Base-by-base conservation (phyloP, 2,329 filamentous ascomycete species). In the Ceratocystis colombiana region DNA sequence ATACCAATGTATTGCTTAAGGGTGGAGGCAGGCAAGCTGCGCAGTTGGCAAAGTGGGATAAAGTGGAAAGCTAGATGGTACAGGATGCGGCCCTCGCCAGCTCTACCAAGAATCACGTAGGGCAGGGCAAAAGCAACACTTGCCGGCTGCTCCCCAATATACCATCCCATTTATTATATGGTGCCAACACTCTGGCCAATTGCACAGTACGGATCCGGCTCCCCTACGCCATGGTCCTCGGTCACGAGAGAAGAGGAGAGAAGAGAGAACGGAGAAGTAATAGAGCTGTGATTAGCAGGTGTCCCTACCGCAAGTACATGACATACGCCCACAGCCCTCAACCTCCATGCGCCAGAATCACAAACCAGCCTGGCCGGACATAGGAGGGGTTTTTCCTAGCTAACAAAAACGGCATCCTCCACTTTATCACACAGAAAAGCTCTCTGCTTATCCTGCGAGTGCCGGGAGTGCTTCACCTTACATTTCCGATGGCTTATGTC, bases 1-100 rank as follows among this genome's bases (percentile, higher is more conserved):
- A 59, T 59, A 33, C 7, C 55, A 59, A 59, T 59, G 33, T 59
- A 59, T 59, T 37, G 17, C 55, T n/a, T 37, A n/a, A 59, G 55
- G 25, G 55, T 37, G 55, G 15, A 33, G n/a, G 28, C 55, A 7
- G 3, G 10, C 10, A 41, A 41, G 25, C 7, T 59, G 12, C n/a
- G 22, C 12, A 59, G 25, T 37, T 59, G 5, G 25, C 25, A 59
- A 37, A 59, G 17, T 59, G 55, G 55, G 55, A 59, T 6, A 59
- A 20, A 20, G 6, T 8, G 28, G 28, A 37, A 33, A 15, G 22
- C 48, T 53, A 59, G 1, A 59, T 7, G 15, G 25, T 37, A 10
- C 28, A 53, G 20, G 25, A 53, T 41, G 37, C 48, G 8, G 15
- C 48, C 25, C 8, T 12, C 48, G 48, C 25, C 17, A 15, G 15